phyloP scores from a whole-genome alignment of 2,329 filamentous ascomycete genomes.

The Exophiala mesophila region DNA sequence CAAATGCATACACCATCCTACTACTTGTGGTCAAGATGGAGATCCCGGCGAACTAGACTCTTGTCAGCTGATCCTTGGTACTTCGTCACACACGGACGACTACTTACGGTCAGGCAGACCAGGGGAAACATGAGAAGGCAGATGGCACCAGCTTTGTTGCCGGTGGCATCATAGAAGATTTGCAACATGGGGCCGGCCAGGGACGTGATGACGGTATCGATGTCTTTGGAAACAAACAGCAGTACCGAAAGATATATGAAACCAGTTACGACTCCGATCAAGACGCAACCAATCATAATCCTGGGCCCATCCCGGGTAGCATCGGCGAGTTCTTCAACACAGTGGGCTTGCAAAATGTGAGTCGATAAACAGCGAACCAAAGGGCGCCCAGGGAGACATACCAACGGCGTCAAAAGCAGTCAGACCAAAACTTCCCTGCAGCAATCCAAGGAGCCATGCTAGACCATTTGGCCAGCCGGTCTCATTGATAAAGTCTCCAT shows the following conservation, averaged over 20 bases:
- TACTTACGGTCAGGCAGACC: conserved; percentile 22
- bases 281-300: conserved; percentile 62
- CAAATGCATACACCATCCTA: conserved; percentile 65
- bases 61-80: background rate
- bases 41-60: conserved; percentile 54
- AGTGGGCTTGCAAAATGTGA: too few relatives aligned
- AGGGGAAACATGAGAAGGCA: conserved; percentile 55
- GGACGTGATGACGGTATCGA: conserved; percentile 52
- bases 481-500: conserved; percentile 58
- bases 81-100: too few relatives aligned
- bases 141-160: conserved; percentile 56
- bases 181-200: conserved; percentile 56
- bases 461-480: conserved; percentile 66
- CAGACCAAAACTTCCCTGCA: conserved; percentile 49
- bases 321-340: conserved; percentile 49
- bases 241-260: conserved; percentile 59
- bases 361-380: too few relatives aligned
- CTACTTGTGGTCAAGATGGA: conserved; percentile 62
- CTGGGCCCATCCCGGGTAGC: conserved; percentile 54
- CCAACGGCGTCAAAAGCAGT: conserved; percentile 50
- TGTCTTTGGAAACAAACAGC: conserved; percentile 59
- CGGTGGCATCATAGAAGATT: conserved; percentile 60
- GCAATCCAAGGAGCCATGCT: conserved; percentile 42
- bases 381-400: too few relatives aligned
- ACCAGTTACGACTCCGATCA: conserved; percentile 59